Evolutionary conservation across 2,329 filamentous ascomycete genomes (phyloP), one percentile per base, ranked within the genome.

Genomic region (Colletotrichum incanum): DNA sequence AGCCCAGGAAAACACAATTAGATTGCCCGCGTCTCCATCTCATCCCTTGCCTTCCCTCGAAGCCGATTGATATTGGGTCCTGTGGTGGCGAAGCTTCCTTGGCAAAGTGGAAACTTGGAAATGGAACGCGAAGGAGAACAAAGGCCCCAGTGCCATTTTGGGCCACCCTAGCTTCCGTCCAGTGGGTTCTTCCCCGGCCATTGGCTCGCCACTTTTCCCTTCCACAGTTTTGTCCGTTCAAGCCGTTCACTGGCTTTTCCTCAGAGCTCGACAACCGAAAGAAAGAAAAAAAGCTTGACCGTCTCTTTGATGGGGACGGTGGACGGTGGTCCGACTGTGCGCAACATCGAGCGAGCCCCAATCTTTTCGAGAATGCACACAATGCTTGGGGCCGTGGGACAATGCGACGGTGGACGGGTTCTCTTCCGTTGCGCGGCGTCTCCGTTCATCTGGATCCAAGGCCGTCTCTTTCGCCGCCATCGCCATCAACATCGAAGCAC

Each of bases 21-120:
- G 50, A 54, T 59, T 71, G 58, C 18, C 50, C 54, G 52, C 26
- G 26, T 37, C 43, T 49, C 52, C 67, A 47, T 54, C 47, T n/a
- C 31, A 5, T 37, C 12, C 47, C 47, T 50, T 1, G 49, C 26
- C 12, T n/a, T n/a, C 6, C 16, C 47, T 34, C 23, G 45, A 16
- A 50, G 12, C 31, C 18, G 26, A 28, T 39, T 31, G 43, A 56
- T 3, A n/a, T 9, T 28, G 45, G 39, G 28, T 55, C 54, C 65
- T 37, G 65, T 70, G 59, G 70, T 70, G 70, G 70, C 70, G 70
- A 72, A 72, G 70, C 70, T 72, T 61, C 65, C 70, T 72, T 72
- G 70, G 70, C 70, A 66, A 64, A 49, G 60, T 68, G 50, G 65
- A 23, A 34, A 39, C 28, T 14, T 12, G 34, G 23, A 50, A 31